Percentiles rank a stretch among this genome's conserved stretches.
Conservation (phyloP, 371 early-diverging fungal species). For the Amoeboradix gromovi region DNA sequence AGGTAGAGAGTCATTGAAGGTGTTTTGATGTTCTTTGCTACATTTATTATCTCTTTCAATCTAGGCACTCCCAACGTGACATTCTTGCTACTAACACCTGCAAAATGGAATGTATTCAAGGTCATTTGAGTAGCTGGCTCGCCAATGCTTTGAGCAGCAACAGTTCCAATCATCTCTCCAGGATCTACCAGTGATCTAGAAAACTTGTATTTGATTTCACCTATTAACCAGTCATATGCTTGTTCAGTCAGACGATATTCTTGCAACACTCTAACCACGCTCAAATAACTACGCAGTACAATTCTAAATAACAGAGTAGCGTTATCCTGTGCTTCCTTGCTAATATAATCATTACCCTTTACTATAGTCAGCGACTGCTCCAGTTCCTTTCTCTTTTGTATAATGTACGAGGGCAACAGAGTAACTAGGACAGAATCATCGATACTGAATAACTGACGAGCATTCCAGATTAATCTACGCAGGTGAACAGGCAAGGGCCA, state of each 20-base stretch:
- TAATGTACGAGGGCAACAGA: conserved; percentile 51
- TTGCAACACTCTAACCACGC: conserved; percentile 56
- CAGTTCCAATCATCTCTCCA: conserved; percentile 97
- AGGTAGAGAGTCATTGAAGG: conserved; percentile 72
- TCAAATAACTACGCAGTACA: conserved; percentile 46
- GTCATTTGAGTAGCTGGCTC: conserved; percentile 99
- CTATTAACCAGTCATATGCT: conserved; percentile 80
- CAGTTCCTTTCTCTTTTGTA: conserved; percentile 35
- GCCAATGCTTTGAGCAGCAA: conserved; percentile 98
- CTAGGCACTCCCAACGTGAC: conserved; percentile 98
- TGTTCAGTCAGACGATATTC: conserved; percentile 53
- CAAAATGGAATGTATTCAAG: conserved; percentile 96
- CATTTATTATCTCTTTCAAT: conserved; percentile 98
- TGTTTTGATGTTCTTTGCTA: conserved; percentile 87
- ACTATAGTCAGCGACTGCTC: conserved; percentile 45
- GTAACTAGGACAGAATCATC: conserved; percentile 47
- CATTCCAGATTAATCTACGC: conserved; percentile 57
- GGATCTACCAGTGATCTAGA: conserved; percentile 65
- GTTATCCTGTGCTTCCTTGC: conserved; percentile 38
- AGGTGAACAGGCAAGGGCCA: conserved; percentile 82
- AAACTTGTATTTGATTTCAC: conserved; percentile 70
- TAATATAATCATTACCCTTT: conserved; percentile 37
- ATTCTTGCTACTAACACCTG: conserved; percentile 91
- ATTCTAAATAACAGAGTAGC: conserved; percentile 70
- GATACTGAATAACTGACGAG: conserved; percentile 56